These are phyloP conservation scores for Trypanosoma theileri DNA, from an alignment of 208 protist genomes.

Conservation along the genomic window DNA sequence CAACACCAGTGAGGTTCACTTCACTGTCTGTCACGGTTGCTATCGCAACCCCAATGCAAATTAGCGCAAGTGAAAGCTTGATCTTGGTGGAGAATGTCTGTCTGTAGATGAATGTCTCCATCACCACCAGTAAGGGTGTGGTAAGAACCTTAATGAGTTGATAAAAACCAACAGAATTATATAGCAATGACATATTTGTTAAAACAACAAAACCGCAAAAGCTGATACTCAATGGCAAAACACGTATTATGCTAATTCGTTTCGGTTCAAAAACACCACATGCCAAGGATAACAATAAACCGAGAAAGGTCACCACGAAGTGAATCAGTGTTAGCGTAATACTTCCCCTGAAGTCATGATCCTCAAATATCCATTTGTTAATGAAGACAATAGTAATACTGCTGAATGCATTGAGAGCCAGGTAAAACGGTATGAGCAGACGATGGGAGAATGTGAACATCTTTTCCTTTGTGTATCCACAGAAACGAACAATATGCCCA, in stretches of 20 bases:
- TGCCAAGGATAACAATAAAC: slow-evolving; percentile 42
- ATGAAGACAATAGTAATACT: slow-evolving; percentile 54
- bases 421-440: slow-evolving; percentile 28
- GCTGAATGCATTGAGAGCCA: slow-evolving; percentile 65
- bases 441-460: slow-evolving; percentile 10
- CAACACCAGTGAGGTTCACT: slow-evolving; percentile 60
- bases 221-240: slow-evolving; percentile 72
- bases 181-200: slow-evolving; percentile 83
- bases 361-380: slow-evolving; percentile 72
- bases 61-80: slow-evolving; percentile 49
- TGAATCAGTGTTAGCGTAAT: slow-evolving; percentile 71
- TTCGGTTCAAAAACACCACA: slow-evolving; percentile 58
- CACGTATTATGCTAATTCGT: slow-evolving; percentile 38
- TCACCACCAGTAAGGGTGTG: slow-evolving; percentile 67
- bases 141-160: slow-evolving; percentile 86
- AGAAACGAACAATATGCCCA: background rate
- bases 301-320: slow-evolving; percentile 61
- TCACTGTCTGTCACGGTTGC: slow-evolving; percentile 72
- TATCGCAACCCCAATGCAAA: slow-evolving; percentile 68
- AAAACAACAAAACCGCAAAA: slow-evolving; percentile 90
- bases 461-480: background rate
- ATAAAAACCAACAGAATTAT: slow-evolving; percentile 91
- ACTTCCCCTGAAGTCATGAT: slow-evolving; percentile 50
- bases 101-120: slow-evolving; percentile 62
- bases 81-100: slow-evolving; percentile 47